phyloP scores from a whole-genome alignment of 257 asterid genomes.

The Eucommia ulmoides region DNA sequence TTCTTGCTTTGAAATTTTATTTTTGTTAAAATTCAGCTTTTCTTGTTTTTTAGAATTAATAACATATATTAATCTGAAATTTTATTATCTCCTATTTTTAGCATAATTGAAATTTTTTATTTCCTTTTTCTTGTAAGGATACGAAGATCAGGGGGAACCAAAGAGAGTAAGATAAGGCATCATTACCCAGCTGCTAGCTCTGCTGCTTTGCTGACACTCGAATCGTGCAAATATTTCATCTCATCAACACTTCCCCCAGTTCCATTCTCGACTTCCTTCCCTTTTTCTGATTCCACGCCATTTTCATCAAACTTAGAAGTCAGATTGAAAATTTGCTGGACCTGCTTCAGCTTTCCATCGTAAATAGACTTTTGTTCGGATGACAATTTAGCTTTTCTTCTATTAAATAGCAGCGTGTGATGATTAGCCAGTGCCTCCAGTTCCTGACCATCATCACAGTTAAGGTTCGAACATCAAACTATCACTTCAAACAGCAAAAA shows the following conservation, averaged over 20 bases:
- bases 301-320: constrained; percentile 52
- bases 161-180: constrained; percentile 10
- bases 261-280: constrained; percentile 69
- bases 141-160: neutral
- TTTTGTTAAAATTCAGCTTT: too few relatives aligned
- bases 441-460: constrained; percentile 40
- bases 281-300: constrained; percentile 50
- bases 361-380: constrained; percentile 57
- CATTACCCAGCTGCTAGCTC: constrained; percentile 92
- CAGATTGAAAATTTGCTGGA: constrained; percentile 65
- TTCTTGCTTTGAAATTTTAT: too few relatives aligned
- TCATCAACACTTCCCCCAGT: constrained; percentile 44
- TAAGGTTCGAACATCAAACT: constrained; percentile 12
- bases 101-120: too few relatives aligned
- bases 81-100: too few relatives aligned
- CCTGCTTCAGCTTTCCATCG: constrained; percentile 85
- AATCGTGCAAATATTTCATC: constrained; percentile 57
- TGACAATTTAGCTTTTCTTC: constrained; percentile 79
- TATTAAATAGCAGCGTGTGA: constrained; percentile 64
- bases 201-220: constrained; percentile 93
- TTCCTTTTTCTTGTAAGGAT: too few relatives aligned
- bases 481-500: constrained; percentile 6
- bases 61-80: too few relatives aligned
- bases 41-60: too few relatives aligned
- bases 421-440: constrained; percentile 92